Evolutionary conservation across 1,284 basidiomycete genomes (phyloP), one percentile per base, ranked within the genome.

Genomic region (Apiotrichum domesticum): DNA sequence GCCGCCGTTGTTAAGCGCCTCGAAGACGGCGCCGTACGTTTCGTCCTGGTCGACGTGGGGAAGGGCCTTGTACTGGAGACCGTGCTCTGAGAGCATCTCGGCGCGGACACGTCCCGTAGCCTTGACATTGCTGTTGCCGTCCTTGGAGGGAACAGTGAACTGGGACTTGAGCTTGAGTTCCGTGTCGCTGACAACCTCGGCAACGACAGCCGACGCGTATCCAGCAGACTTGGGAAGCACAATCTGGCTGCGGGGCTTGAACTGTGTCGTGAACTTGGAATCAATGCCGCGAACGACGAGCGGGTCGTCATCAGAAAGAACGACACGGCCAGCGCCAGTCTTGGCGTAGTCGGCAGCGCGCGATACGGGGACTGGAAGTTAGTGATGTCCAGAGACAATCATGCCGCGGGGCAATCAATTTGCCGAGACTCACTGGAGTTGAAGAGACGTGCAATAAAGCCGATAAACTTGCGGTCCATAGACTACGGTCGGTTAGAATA

Each of bases 1-100:
- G 9, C 91, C 91, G 14, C 90, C 90, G 54, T 88, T 84, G 58
- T 86, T 89, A 58, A 99, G 80, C 61, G 85, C 84, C 66, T 90
- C 82, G 74, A 97, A 99, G 4, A 98, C 96, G 61, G 91, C 84
- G 29, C 87, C 85, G 74, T 98, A 99, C 86, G 98, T 98, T 61
- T 91, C 85, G 60, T 88, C 85, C 75, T 98, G 94, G 78, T 96
- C 88, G 59, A 98, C 85, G 71, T 86, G 86, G 1, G 90, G 90
- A 57, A 96, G 76, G 42, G 80, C 80, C 75, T 91, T 92, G 81
- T 84, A 92, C 35, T 83, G 77, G 47, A 91, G 63, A 0, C 90
- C 90, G 33, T 76, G 75, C 29, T 50, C 59, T 35, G 32, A 35
- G 11, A 37, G 21, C 43, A 56, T 51, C 67, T 85, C 87, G 61